Evolutionary conservation across 352 stramenopile species (phyloP), one percentile per base, ranked within the genome.

Genomic region (Pythium biforme): DNA sequence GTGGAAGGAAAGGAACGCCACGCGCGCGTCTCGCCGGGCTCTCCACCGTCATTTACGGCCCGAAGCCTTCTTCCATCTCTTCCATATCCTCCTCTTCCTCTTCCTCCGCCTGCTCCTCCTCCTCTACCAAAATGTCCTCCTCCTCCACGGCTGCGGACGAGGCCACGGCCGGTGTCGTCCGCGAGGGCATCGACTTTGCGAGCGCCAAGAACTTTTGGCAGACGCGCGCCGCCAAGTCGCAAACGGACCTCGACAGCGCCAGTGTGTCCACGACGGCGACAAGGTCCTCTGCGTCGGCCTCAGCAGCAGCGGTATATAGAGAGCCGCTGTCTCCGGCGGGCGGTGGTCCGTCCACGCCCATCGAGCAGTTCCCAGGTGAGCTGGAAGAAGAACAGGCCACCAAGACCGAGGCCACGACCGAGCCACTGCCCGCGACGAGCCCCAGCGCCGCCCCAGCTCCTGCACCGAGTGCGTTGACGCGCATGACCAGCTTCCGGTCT

Each of bases 141-240:
- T 48, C 33, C 33, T 47, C 55, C 27, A 49, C 39, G 37, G 26
- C 53, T 3, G 31, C 22, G 27, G 33, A 40, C n/a, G 50, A 33
- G 23, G 59, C 37, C 48, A 63, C 43, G 10, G 39, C 49, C 54
- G 55, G 54, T 12, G 46, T 57, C 23, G 34, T 40, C 2, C 33
- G 33, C 14, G 48, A 64, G 26, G 41, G 39, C 22, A 72, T 67
- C 55, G 73, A 81, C 62, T 82, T 84, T 48, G 63, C 70, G 45
- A 74, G 76, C 59, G 79, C 85, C 41, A 86, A 87, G 55, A 88
- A 52, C 43, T 72, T 92, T 25, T 92, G 83, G 83, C 77, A 86
- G 54, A 83, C 75, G 51, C 83, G 80, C n/a, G 59, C 73, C 25
- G 74, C 73, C 11, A 68, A 67, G 57, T 81, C 69, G 43, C 55